phyloP scores from a whole-genome alignment of 768 basidiomycete genomes.

The Leucocoprinus birnbaumii region DNA sequence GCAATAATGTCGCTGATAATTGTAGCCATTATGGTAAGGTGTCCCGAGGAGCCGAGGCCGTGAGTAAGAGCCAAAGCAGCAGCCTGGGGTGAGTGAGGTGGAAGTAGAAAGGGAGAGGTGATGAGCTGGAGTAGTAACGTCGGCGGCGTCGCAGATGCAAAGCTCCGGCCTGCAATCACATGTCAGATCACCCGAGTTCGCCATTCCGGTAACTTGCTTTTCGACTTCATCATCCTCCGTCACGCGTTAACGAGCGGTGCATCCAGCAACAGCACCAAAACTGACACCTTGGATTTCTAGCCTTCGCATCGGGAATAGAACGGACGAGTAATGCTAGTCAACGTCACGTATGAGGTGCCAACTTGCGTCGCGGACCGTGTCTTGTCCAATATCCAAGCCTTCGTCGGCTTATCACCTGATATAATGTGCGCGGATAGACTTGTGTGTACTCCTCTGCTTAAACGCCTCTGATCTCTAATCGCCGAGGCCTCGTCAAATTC shows the following conservation, averaged over 20 bases:
- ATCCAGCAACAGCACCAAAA: too few relatives aligned
- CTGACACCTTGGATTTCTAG: too few relatives aligned
- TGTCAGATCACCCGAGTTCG: constrained; percentile 3
- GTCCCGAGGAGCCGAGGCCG: constrained; percentile 4
- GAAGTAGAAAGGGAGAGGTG: too few relatives aligned
- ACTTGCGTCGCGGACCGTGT: background rate
- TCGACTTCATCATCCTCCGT: too few relatives aligned
- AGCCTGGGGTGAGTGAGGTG: background rate
- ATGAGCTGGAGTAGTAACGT: too few relatives aligned
- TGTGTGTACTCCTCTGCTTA: constrained; percentile 1
- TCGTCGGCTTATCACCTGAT: background rate
- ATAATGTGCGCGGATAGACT: background rate
- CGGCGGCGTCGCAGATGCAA: background rate
- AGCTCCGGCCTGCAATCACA: constrained; percentile 17
- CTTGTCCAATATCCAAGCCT: background rate
- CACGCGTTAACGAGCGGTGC: too few relatives aligned
- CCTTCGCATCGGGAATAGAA: too few relatives aligned
- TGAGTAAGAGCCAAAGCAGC: constrained; percentile 7
- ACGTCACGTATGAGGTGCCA: background rate
- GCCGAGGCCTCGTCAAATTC: background rate
- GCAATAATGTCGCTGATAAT: constrained; percentile 45
- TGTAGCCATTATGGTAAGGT: constrained; percentile 3
- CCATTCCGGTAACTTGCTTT: background rate
- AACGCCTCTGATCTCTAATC: background rate
- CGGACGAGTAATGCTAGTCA: too few relatives aligned